These are phyloP conservation scores for Pythium graminicola DNA, from an alignment of 352 stramenopile species.

Conservation along the genomic window DNA sequence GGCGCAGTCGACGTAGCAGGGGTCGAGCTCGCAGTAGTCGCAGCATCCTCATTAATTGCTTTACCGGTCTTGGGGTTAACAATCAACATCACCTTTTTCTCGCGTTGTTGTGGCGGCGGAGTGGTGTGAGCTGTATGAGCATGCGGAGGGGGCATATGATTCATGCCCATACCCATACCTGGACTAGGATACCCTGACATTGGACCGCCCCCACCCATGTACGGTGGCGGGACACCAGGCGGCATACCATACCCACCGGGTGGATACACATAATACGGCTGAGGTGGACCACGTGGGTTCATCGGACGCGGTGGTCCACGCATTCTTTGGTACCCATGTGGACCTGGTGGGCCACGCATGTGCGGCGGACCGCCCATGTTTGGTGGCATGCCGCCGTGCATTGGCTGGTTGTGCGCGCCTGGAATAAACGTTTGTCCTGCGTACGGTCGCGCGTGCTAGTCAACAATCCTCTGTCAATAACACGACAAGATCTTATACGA, in stretches of 20 bases:
- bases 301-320: slow-evolving; percentile 19
- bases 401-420: slow-evolving; percentile 7
- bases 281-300: no score
- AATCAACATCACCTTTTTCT: slow-evolving; percentile 33
- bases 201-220: slow-evolving; percentile 20
- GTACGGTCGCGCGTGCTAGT: slow-evolving; percentile 23
- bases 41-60: slow-evolving; percentile 1
- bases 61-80: slow-evolving; percentile 27
- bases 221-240: slow-evolving; percentile 12
- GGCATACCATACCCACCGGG: slow-evolving; percentile 18
- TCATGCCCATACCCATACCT: slow-evolving; percentile 21
- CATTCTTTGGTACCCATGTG: slow-evolving; percentile 20
- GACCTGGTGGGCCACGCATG: slow-evolving; percentile 17
- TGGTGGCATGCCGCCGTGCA: slow-evolving; percentile 14
- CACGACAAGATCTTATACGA: no score
- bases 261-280: slow-evolving; percentile 22
- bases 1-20: slow-evolving; percentile 4
- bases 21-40: slow-evolving; percentile 6
- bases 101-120: slow-evolving; percentile 22
- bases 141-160: slow-evolving; percentile 19
- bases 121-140: slow-evolving; percentile 12
- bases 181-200: slow-evolving; percentile 9
- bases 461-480: no score
- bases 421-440: slow-evolving; percentile 21
- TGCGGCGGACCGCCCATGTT: slow-evolving; percentile 16